phyloP scores from a whole-genome alignment of 257 asterid genomes.

The Henckelia pumila region DNA sequence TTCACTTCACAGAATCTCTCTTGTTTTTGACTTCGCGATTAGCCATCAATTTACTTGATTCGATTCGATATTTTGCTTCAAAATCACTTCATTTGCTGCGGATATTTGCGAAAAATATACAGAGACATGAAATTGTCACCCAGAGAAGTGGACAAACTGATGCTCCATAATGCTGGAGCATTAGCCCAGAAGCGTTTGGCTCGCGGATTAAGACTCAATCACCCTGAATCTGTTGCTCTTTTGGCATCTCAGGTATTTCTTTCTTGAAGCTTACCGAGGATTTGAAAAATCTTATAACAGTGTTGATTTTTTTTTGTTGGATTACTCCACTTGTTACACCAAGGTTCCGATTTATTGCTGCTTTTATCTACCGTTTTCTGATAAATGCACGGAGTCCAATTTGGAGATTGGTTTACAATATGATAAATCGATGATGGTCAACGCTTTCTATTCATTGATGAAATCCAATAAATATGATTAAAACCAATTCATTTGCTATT shows the following conservation, averaged over 20 bases:
- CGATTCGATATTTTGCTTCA: neutral
- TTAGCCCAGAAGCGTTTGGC: conserved; percentile 95
- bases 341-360: neutral
- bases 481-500: too few relatives aligned
- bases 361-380: neutral
- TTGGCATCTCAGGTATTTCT: conserved; percentile 64
- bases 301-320: neutral
- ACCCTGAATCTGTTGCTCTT: conserved; percentile 82
- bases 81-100: neutral
- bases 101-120: neutral
- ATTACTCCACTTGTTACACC: neutral
- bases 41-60: neutral
- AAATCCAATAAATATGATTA: too few relatives aligned
- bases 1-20: neutral
- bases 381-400: neutral
- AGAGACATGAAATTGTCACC: conserved; percentile 74
- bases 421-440: neutral
- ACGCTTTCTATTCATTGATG: neutral
- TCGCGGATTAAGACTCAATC: conserved; percentile 81
- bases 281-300: neutral
- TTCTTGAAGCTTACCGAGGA: neutral
- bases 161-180: conserved; percentile 88
- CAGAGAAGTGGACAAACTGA: conserved; percentile 81
- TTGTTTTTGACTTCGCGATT: neutral
- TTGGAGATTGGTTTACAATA: neutral